Percentiles rank a stretch among this genome's conserved stretches.
Conservation (phyloP, 495 filamentous ascomycete genomes). For the Tuber calosporum region DNA sequence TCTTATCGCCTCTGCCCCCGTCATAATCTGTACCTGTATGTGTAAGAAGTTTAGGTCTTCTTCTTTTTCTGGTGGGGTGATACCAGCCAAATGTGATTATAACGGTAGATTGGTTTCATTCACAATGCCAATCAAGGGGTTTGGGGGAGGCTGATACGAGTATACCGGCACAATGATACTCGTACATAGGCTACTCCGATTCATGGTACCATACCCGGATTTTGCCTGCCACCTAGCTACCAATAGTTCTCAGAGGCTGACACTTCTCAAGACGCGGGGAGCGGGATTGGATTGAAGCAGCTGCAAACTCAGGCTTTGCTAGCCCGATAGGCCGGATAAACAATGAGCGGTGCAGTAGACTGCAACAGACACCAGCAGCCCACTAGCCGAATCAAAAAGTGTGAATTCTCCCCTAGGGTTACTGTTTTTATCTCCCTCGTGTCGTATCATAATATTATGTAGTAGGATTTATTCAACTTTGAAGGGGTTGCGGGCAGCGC, state of each 20-base stretch:
- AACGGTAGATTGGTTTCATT: not conserved
- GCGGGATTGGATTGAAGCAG: not conserved
- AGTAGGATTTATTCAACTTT: not conserved
- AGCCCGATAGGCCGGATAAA: not conserved
- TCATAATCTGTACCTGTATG: not conserved
- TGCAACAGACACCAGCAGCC: not conserved
- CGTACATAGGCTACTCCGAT: not conserved
- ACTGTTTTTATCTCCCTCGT: not conserved
- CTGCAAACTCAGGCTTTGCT: not conserved
- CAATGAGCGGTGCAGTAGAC: not conserved
- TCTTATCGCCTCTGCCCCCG: not conserved
- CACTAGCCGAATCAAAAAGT: not conserved
- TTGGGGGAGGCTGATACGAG: not conserved
- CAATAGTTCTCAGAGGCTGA: not conserved
- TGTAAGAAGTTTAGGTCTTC: constrained; percentile 1
- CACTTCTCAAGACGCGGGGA: not conserved
- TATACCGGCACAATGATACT: not conserved
- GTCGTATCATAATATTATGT: no score
- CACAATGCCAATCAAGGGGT: not conserved
- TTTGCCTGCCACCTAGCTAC: not conserved
- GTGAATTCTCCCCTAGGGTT: not conserved
- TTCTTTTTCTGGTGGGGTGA: not conserved
- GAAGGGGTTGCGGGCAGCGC: not conserved
- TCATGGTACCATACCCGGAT: not conserved
- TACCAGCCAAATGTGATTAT: not conserved